Evolutionary conservation across 495 filamentous ascomycete genomes (phyloP).

Genomic region (Corynascus novoguineensis): DNA sequence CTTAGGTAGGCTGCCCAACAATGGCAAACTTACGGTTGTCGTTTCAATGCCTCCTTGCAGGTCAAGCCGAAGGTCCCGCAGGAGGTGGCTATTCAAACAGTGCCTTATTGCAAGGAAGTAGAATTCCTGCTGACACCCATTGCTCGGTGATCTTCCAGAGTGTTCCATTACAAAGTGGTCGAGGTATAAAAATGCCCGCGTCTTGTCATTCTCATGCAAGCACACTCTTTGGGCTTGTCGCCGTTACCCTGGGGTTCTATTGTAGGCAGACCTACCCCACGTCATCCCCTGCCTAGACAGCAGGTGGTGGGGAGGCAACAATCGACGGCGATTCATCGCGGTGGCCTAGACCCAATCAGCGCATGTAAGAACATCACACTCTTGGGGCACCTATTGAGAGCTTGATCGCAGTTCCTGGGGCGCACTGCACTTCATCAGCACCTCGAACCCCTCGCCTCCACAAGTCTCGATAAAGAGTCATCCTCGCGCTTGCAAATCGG

Average conservation of each 20-base stretch:
- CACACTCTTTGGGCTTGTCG: neutral
- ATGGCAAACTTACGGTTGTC: too few species aligned
- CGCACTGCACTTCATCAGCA: neutral
- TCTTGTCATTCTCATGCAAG: neutral
- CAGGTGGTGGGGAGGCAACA: neutral
- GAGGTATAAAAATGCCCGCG: neutral
- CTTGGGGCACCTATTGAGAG: neutral
- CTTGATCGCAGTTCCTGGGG: neutral
- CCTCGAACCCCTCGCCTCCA: slow-evolving; percentile 8
- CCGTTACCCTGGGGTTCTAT: too few species aligned
- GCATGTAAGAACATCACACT: slow-evolving; percentile 1
- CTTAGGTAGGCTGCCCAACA: too few species aligned
- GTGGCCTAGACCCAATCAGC: slow-evolving; percentile 13
- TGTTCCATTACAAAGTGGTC: slow-evolving; percentile 4
- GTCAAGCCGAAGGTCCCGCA: slow-evolving; percentile 9
- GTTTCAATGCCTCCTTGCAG: slow-evolving; percentile 5
- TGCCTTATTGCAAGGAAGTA: too few species aligned
- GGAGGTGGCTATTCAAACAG: neutral
- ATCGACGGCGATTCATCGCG: neutral
- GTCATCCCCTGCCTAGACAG: neutral
- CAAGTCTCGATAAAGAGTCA: neutral
- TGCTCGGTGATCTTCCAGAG: slow-evolving; percentile 3
- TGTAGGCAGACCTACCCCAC: neutral
- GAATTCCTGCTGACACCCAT: slow-evolving; percentile 9
- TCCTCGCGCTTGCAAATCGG: neutral